Conservation (phyloP, 2,329 filamentous ascomycete genomes). For the Colletotrichum graminicola region DNA sequence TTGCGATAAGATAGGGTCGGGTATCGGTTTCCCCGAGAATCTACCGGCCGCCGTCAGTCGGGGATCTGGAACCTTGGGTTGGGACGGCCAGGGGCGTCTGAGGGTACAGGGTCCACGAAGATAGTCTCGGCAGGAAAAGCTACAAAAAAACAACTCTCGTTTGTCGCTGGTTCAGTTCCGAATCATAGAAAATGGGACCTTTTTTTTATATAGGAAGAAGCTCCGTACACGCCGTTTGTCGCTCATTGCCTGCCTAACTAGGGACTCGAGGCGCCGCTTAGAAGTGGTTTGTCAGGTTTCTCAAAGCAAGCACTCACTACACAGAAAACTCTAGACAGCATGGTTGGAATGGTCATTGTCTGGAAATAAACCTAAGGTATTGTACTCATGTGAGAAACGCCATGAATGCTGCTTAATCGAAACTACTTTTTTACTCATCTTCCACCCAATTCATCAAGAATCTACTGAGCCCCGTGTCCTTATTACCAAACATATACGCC, state of each 20-base stretch:
- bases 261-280: background rate
- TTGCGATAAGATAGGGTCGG: slow-evolving; percentile 38
- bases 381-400: slow-evolving; percentile 40
- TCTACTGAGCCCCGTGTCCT: slow-evolving; percentile 29
- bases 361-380: slow-evolving; percentile 27
- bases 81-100: background rate
- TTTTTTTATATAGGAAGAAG: too few species aligned
- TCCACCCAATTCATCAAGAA: slow-evolving; percentile 33
- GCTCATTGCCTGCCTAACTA: background rate
- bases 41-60: slow-evolving; percentile 14
- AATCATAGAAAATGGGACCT: background rate
- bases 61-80: background rate
- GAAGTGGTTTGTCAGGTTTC: background rate
- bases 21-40: slow-evolving; percentile 30
- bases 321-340: background rate
- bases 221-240: background rate
- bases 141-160: background rate
- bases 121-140: background rate
- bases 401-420: slow-evolving; percentile 40
- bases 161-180: too few species aligned
- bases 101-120: background rate
- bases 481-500: slow-evolving; percentile 38
- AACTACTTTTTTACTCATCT: slow-evolving; percentile 41
- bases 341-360: slow-evolving; percentile 20
- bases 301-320: background rate